Base-by-base conservation (phyloP, 768 basidiomycete genomes). In the Serpula lacrymans region DNA sequence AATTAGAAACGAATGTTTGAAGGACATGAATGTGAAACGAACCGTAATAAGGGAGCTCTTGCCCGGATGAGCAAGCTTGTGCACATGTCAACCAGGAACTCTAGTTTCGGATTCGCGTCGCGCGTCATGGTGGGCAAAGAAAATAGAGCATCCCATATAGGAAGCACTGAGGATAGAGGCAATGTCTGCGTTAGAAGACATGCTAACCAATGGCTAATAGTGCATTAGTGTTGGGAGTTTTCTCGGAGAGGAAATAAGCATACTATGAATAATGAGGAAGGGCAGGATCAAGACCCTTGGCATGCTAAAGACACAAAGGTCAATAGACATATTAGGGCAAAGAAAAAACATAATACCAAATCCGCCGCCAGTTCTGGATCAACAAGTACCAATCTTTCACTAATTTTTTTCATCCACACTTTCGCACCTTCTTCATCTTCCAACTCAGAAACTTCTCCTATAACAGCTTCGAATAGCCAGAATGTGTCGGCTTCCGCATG, bases 251-350 rank as follows among this genome's bases (percentile, higher is more conserved):
- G 36, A 27, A 27, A 32, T 31, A 14, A 62, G 30, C 86, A 47
- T 61, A 88, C 87, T 82, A 83, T 34, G 87, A 87, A 58, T 86
- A 89, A 62, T 89, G 85, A 3, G 87, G 87, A 20, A 82, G 63
- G 20, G 70, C 62, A 16, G 87, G 87, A 52, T 85, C 81, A 6
- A 90, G 65, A 2, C 85, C 82, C 47, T 77, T 79, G 8, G 60
- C 57, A 53, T 74, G 68, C 87, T 89, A n/a, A 14, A 7, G 14
- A 11, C 20, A 28, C n/a, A 18, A 11, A 24, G 1, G 5, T 29
- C 30, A 14, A 5, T 11, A 24, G 21, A 23, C 27, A 33, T n/a
- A 38, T 17, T 5, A 43, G 45, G 35, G 27, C 41, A 18, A 7
- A 13, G 16, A 34, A 20, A 28, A 21, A n/a, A 18, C 14, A 6